Conservation (phyloP, 495 filamentous ascomycete genomes). For the Daldinia bambusicola region DNA sequence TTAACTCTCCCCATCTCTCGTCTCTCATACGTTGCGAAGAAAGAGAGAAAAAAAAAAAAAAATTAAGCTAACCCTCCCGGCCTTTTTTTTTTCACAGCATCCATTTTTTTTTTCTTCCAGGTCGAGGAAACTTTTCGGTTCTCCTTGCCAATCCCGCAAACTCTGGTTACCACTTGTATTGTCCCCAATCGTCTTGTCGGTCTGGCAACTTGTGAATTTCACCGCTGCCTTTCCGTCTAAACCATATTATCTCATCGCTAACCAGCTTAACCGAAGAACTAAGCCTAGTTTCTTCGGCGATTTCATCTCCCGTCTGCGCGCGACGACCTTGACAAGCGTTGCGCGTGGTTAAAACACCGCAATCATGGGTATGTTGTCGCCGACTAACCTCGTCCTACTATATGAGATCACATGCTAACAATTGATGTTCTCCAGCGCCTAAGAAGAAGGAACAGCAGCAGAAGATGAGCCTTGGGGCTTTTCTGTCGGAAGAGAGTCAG, state of each 20-base stretch:
- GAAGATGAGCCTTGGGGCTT: slow-evolving; percentile 93
- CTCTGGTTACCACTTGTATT: slow-evolving; percentile 20
- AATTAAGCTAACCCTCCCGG: slow-evolving; percentile 43
- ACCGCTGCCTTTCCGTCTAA: slow-evolving; percentile 12
- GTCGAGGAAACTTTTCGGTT: slow-evolving; percentile 40
- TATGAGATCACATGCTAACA: slow-evolving; percentile 35
- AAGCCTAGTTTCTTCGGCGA: slow-evolving; percentile 37
- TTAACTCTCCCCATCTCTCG: slow-evolving; percentile 18
- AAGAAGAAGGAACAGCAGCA: slow-evolving; percentile 86
- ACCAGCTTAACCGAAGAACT: slow-evolving; percentile 24
- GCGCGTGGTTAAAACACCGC: slow-evolving; percentile 65
- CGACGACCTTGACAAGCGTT: slow-evolving; percentile 56
- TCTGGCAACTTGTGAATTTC: slow-evolving; percentile 27
- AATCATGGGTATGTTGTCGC: slow-evolving; percentile 84
- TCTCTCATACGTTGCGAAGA: slow-evolving; percentile 28
- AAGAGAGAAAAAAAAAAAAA: slow-evolving; percentile 33
- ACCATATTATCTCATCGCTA: slow-evolving; percentile 3
- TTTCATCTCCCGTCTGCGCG: slow-evolving; percentile 51
- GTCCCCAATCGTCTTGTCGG: slow-evolving; percentile 23
- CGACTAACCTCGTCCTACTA: slow-evolving; percentile 24
- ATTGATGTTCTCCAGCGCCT: slow-evolving; percentile 68
- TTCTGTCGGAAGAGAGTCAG: slow-evolving; percentile 87
- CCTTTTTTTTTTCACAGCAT: slow-evolving; percentile 40
- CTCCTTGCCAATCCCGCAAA: slow-evolving; percentile 34
- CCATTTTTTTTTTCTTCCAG: slow-evolving; percentile 37